Conservation (phyloP, 306 rosid species). For the Pterocarpus macrocarpus region DNA sequence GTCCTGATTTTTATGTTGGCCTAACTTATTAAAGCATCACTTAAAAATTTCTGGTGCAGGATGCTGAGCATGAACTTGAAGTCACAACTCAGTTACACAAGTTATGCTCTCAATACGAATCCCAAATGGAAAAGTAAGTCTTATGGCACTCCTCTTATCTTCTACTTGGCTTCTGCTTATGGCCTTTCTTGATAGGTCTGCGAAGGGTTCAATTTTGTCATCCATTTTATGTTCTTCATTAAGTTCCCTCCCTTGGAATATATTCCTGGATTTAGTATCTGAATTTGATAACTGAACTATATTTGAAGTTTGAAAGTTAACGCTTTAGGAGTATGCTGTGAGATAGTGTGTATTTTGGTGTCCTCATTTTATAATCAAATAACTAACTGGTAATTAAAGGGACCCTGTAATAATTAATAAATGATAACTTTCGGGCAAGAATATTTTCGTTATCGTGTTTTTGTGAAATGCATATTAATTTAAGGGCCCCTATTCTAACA, state of each 20-base stretch:
- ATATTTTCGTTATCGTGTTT: neutral
- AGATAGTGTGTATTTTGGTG: no score
- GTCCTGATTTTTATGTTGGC: constrained; percentile 26
- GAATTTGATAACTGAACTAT: neutral
- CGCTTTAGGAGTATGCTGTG: neutral
- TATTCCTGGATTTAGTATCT: constrained; percentile 10
- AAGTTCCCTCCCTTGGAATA: constrained; percentile 2
- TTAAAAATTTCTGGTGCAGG: constrained; percentile 62
- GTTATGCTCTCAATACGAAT: constrained; percentile 83
- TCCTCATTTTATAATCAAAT: no score
- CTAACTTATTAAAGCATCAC: constrained; percentile 28
- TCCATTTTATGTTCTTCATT: neutral
- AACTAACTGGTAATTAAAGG: no score
- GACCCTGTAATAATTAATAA: neutral
- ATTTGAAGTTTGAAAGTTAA: neutral
- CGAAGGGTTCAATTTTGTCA: constrained; percentile 8
- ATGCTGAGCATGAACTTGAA: constrained; percentile 67
- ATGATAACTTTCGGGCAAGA: neutral
- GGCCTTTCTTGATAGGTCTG: constrained; percentile 14
- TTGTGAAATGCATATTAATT: constrained; percentile 23
- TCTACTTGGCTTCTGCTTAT: constrained; percentile 10
- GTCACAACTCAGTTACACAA: constrained; percentile 66
- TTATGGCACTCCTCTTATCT: constrained; percentile 32
- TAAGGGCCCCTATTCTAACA: constrained; percentile 21
- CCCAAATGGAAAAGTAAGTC: constrained; percentile 81